Evolutionary conservation across 1,284 basidiomycete species (phyloP).

Genomic region (Coniferiporia sulphurascens): DNA sequence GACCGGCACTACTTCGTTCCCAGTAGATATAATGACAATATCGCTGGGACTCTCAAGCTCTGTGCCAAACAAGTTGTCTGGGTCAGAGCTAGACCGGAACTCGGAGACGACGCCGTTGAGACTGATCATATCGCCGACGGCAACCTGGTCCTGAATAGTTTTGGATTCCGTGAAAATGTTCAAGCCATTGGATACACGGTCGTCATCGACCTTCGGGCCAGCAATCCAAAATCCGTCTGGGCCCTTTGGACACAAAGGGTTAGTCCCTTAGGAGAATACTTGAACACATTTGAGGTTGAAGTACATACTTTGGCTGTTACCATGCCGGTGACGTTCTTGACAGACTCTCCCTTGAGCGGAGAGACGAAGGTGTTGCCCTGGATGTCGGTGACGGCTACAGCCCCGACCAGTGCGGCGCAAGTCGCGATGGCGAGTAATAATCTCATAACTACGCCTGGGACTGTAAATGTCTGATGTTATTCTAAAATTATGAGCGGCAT

Average conservation of each 20-base stretch:
- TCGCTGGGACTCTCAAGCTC: constrained; percentile 43
- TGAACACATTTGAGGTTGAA: not conserved
- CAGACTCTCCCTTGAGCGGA: constrained; percentile 43
- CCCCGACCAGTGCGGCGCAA: not conserved
- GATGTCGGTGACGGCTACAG: constrained; percentile 42
- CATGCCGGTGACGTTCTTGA: constrained; percentile 46
- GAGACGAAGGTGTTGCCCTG: constrained; percentile 49
- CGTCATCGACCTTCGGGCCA: constrained; percentile 41
- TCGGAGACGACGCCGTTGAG: constrained; percentile 45
- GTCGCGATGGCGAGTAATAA: not conserved
- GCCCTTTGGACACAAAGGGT: constrained; percentile 30
- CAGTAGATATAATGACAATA: constrained; percentile 41
- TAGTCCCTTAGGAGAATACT: not conserved
- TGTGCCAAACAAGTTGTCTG: constrained; percentile 47
- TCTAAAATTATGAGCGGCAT: too few species aligned
- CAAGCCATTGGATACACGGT: constrained; percentile 48
- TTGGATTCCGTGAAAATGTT: constrained; percentile 43
- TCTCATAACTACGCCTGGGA: constrained; percentile 21
- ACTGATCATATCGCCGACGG: constrained; percentile 47
- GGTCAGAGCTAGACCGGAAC: constrained; percentile 38
- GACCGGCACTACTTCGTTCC: constrained; percentile 42
- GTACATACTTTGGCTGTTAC: constrained; percentile 48
- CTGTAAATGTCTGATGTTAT: too few species aligned
- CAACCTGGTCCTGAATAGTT: constrained; percentile 34
- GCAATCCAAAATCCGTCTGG: constrained; percentile 49